phyloP scores from a whole-genome alignment of 805 yeast genomes.

The Candida patagonica region DNA sequence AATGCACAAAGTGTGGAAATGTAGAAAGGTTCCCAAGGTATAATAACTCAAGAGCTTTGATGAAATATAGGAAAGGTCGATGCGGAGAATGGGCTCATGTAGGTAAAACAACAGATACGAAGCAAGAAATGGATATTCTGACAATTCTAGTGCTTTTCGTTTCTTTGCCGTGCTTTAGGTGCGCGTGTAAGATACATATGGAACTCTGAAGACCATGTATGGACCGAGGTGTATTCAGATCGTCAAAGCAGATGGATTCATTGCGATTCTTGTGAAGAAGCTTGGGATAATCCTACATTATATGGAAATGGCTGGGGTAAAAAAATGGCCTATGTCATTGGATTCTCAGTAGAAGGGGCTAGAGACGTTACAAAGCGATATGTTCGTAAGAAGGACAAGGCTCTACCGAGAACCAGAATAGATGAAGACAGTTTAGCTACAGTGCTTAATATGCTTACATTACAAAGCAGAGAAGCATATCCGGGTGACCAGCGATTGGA shows the following conservation, averaged over 20 bases:
- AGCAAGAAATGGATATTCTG: neutral
- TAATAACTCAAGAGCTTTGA: slow-evolving; percentile 52
- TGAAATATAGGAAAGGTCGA: slow-evolving; percentile 61
- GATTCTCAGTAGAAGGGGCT: slow-evolving; percentile 48
- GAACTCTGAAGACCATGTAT: slow-evolving; percentile 91
- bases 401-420: slow-evolving; percentile 40
- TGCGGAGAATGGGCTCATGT: slow-evolving; percentile 93
- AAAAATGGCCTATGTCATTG: slow-evolving; percentile 81
- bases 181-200: slow-evolving; percentile 62
- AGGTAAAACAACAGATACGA: slow-evolving; percentile 8
- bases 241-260: slow-evolving; percentile 69
- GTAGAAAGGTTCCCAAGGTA: slow-evolving; percentile 64
- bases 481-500: slow-evolving; percentile 32
- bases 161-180: slow-evolving; percentile 60
- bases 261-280: slow-evolving; percentile 75
- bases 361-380: slow-evolving; percentile 66
- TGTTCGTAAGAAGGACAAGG: slow-evolving; percentile 35
- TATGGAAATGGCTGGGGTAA: slow-evolving; percentile 89
- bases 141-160: slow-evolving; percentile 44
- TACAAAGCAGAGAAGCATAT: slow-evolving; percentile 24
- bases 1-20: slow-evolving; percentile 43
- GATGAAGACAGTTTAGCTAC: slow-evolving; percentile 32
- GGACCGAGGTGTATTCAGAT: slow-evolving; percentile 81
- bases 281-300: slow-evolving; percentile 70
- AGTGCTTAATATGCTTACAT: slow-evolving; percentile 32